phyloP scores from a whole-genome alignment of 179 eudicot genomes.

The Spinacia oleracea region DNA sequence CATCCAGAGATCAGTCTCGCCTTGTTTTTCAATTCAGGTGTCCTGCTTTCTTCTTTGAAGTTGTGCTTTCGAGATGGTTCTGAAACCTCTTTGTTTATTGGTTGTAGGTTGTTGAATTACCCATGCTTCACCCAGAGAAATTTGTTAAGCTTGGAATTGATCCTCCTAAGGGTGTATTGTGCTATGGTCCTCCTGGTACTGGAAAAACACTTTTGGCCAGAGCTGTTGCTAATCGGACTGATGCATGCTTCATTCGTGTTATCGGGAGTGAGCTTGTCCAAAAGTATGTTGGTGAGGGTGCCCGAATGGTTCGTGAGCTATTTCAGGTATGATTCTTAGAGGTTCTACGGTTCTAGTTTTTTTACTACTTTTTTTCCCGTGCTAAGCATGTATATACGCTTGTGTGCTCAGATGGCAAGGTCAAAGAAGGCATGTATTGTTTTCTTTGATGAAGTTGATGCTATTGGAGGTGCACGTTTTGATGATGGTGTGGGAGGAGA shows the following conservation, averaged over 20 bases:
- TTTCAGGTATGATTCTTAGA: conserved; percentile 60
- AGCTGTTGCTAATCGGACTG: conserved; percentile 94
- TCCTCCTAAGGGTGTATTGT: conserved; percentile 96
- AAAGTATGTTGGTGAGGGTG: conserved; percentile 99
- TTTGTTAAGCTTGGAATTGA: conserved; percentile 96
- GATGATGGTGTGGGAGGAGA: conserved; percentile 97
- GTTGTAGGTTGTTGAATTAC: conserved; percentile 86
- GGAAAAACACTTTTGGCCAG: conserved; percentile 96
- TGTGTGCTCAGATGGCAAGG: conserved; percentile 75
- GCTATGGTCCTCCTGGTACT: conserved; percentile 98
- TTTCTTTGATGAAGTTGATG: conserved; percentile 96
- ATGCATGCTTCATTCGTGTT: conserved; percentile 96
- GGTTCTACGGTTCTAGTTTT: not conserved
- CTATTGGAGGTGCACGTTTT: conserved; percentile 96
- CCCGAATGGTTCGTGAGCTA: conserved; percentile 94
- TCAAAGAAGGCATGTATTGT: conserved; percentile 96
- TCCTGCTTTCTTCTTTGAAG: not conserved
- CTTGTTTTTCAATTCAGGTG: not conserved
- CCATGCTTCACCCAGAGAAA: conserved; percentile 97
- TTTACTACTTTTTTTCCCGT: not conserved
- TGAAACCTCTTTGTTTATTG: not conserved
- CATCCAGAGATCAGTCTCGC: not conserved
- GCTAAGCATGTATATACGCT: not conserved
- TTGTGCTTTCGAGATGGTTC: not conserved
- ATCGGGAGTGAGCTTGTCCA: conserved; percentile 98